A percentile compares a stretch with the other conserved stretches of the same genome.
phyloP scores from a whole-genome alignment of 345 rosid genomes.

The Crucihimalaya himalaica region DNA sequence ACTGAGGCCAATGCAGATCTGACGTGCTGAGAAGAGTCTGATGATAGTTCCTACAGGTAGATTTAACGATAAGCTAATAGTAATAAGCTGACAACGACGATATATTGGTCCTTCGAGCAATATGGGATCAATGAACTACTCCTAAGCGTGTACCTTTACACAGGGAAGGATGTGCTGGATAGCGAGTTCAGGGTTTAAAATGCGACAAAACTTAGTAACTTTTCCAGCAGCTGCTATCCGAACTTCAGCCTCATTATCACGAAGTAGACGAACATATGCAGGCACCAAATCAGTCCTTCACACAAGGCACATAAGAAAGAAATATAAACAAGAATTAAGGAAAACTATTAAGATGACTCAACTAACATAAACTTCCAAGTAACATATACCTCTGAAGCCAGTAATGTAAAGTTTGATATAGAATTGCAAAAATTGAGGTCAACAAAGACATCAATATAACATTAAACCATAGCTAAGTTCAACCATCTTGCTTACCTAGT shows the following conservation, averaged over 20 bases:
- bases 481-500: conserved; percentile 51
- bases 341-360: conserved; percentile 4
- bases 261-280: conserved; percentile 89
- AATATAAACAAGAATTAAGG: background rate
- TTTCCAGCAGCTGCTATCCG: conserved; percentile 98
- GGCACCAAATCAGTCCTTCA: conserved; percentile 86
- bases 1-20: conserved; percentile 87
- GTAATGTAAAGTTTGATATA: background rate
- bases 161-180: conserved; percentile 85
- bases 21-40: conserved; percentile 82
- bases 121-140: background rate
- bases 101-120: background rate
- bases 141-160: conserved; percentile 62
- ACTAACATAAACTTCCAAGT: conserved; percentile 11
- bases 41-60: conserved; percentile 61
- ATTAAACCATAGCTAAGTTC: background rate
- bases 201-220: conserved; percentile 91
- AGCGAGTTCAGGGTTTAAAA: conserved; percentile 84
- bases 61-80: conserved; percentile 3
- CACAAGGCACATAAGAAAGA: background rate
- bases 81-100: background rate
- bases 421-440: background rate
- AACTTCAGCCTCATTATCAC: conserved; percentile 98
- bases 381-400: background rate
- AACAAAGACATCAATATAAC: background rate